Base-by-base conservation (phyloP, 2,329 filamentous ascomycete species). In the Aspergillus carbonarius region DNA sequence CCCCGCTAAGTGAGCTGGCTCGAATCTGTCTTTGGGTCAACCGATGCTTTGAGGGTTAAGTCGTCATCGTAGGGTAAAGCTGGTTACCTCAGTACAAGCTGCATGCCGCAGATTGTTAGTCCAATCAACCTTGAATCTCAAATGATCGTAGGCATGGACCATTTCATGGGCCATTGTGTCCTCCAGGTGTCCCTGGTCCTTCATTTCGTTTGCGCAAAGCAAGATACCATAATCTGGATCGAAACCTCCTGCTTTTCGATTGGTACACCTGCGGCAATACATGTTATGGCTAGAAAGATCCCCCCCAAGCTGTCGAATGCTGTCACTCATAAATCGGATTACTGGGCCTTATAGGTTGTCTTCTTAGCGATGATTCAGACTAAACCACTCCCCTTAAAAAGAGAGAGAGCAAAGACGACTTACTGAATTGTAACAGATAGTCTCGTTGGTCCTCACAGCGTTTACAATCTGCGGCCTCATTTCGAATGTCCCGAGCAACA, bases 81-180 rank as follows among this genome's bases (percentile, higher is more conserved):
- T 54, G 73, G 78, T 63, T 76, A 93, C 91, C 87, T 99, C 95
- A 57, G 93, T 89, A 75, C 95, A 99, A 56, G 95, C 95, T 35
- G 93, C 91, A 77, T 99, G 95, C 74, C 88, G 87, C 76, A 99
- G 74, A 73, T 92, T 79, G 79, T 90, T 85, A n/a, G 80, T 76
- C 80, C 90, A 91, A 71, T 98, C 89, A 46, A 97, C 87, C 76
- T 96, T 95, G 81, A 92, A 99, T 63, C 93, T 81, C 67, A 98
- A 72, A 74, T 96, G 90, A 74, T 99, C 95, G 82, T 92, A 98
- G 1, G 93, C 93, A 75, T 99, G 95, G 54, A 99, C 90, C 92
- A 99, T 96, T 79, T 99, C 95, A 76, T 99, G 95, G 27, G 93
- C 88, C 70, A 99, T 81, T 10, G 93, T 96, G 74, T 99, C 95